A percentile compares a stretch with the other conserved stretches of the same genome.
Evolutionary conservation across 2,329 filamentous ascomycete species (phyloP).

Genomic region (Penicillium sp.): DNA sequence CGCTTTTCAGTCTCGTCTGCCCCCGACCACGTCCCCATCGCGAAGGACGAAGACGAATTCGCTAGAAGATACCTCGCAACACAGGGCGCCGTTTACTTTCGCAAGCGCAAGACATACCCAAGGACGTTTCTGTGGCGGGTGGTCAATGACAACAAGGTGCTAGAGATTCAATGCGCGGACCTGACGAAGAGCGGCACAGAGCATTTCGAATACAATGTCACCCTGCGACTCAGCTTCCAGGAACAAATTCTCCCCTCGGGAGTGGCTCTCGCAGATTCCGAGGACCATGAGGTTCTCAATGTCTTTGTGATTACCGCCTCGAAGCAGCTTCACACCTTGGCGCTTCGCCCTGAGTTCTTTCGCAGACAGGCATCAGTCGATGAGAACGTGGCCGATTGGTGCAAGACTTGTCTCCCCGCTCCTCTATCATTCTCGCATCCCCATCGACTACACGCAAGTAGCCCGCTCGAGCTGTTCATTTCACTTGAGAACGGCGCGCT

Average conservation of each 20-base stretch:
- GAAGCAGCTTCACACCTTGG: slow-evolving; percentile 82
- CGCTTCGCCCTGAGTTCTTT: slow-evolving; percentile 82
- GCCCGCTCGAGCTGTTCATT: slow-evolving; percentile 73
- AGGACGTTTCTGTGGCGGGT: slow-evolving; percentile 91
- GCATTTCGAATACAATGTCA: slow-evolving; percentile 69
- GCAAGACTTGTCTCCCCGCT: slow-evolving; percentile 73
- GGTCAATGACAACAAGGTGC: slow-evolving; percentile 74
- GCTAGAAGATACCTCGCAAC: slow-evolving; percentile 73
- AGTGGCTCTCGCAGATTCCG: slow-evolving; percentile 78
- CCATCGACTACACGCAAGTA: slow-evolving; percentile 78
- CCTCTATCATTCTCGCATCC: slow-evolving; percentile 77
- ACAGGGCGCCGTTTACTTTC: slow-evolving; percentile 82
- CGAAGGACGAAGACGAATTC: slow-evolving; percentile 70
- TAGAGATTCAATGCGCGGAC: slow-evolving; percentile 85
- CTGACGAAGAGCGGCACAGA: slow-evolving; percentile 70
- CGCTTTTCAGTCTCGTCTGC: slow-evolving; percentile 52
- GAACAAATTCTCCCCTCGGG: slow-evolving; percentile 75
- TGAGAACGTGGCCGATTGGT: slow-evolving; percentile 73
- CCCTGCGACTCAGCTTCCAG: slow-evolving; percentile 77
- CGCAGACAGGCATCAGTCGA: slow-evolving; percentile 70
- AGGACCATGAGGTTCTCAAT: slow-evolving; percentile 75
- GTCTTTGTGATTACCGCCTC: slow-evolving; percentile 78
- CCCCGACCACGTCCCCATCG: slow-evolving; percentile 42
- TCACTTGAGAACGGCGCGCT: slow-evolving; percentile 58
- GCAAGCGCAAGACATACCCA: slow-evolving; percentile 74